phyloP scores from a whole-genome alignment of 805 yeast genomes.

The Yarrowia sp. region DNA sequence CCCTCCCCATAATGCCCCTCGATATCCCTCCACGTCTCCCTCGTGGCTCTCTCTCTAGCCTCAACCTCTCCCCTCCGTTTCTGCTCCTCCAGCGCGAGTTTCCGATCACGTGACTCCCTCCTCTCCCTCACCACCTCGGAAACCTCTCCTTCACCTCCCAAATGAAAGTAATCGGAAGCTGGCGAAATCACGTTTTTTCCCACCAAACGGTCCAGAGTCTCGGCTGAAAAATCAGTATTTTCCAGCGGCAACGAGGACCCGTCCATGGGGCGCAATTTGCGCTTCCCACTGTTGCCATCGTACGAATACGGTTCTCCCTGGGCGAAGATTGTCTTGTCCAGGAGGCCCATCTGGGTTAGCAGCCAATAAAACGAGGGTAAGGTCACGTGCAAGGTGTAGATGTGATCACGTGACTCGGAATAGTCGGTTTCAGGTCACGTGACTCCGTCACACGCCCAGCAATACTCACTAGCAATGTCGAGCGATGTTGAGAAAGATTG shows the following conservation, averaged over 20 bases:
- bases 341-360: slow-evolving; percentile 21
- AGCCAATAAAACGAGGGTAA: not conserved
- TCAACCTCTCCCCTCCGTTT: not conserved
- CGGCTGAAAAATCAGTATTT: slow-evolving; percentile 5
- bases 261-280: slow-evolving; percentile 7
- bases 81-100: not conserved
- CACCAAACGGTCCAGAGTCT: not conserved
- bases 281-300: slow-evolving; percentile 1
- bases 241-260: slow-evolving; percentile 20
- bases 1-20: not conserved
- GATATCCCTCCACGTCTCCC: not conserved
- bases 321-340: not conserved
- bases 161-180: not conserved
- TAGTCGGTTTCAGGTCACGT: not conserved
- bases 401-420: too few relatives aligned
- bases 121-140: not conserved
- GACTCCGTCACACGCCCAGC: not conserved
- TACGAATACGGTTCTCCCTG: slow-evolving; percentile 19
- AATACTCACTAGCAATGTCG: slow-evolving; percentile 13
- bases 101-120: not conserved
- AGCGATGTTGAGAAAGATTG: not conserved
- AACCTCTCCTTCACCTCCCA: not conserved
- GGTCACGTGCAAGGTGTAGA: not conserved
- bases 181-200: not conserved
- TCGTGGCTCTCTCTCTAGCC: not conserved